Evolutionary conservation across 805 yeast species (phyloP).

Genomic region (Wickerhamomyces canadensis): DNA sequence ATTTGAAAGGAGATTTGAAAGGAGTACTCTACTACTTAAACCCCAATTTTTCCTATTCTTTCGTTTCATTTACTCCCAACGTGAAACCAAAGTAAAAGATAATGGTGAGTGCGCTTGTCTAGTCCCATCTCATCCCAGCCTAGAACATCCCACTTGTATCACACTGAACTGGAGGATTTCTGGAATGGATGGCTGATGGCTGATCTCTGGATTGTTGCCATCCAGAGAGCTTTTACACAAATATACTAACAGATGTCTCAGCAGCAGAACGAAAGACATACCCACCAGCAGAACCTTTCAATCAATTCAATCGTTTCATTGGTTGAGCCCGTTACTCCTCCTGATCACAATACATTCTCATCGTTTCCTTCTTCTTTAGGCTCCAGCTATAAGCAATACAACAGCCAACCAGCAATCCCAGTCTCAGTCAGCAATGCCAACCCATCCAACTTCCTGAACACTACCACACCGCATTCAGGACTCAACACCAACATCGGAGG

Average conservation of each 20-base stretch:
- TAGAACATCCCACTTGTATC: no score
- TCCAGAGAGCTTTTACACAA: no score
- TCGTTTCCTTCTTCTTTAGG: constrained; percentile 1
- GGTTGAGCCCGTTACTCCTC: constrained; percentile 50
- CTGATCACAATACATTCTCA: constrained; percentile 23
- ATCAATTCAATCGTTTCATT: constrained; percentile 37
- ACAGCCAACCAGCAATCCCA: not conserved
- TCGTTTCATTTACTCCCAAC: no score
- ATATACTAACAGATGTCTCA: no score
- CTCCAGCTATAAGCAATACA: not conserved
- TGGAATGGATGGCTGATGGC: no score
- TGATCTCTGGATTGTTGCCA: no score
- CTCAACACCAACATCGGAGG: constrained; percentile 20
- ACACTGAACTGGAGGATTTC: no score
- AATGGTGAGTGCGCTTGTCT: no score
- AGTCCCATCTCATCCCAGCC: no score
- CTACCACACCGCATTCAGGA: constrained; percentile 16
- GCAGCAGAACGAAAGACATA: constrained; percentile 15
- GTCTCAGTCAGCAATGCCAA: constrained; percentile 2
- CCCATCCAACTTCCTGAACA: constrained; percentile 5
- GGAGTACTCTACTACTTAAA: no score
- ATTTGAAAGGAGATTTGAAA: not conserved
- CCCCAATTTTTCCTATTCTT: no score
- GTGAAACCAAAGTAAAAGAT: no score
- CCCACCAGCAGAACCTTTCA: constrained; percentile 22